Conservation (phyloP, 257 asterid species). For the Phtheirospermum japonicum region DNA sequence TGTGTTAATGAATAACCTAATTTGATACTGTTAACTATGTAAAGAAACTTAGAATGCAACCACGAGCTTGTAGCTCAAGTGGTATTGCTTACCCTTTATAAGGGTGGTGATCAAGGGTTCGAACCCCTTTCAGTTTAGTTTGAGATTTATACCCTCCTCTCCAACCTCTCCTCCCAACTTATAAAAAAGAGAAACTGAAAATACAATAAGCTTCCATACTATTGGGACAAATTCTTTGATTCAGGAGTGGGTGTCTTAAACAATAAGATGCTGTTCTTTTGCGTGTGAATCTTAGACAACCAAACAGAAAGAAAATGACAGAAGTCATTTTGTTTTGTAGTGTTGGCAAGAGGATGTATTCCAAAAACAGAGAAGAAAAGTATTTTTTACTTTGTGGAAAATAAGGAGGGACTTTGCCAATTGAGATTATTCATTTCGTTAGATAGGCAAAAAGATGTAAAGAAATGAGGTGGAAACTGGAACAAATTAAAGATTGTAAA, state of each 20-base stretch:
- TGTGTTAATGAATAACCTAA: no score
- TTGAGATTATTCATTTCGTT: conserved; percentile 1
- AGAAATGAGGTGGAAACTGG: neutral
- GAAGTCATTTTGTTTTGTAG: neutral
- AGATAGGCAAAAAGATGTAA: neutral
- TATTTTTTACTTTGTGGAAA: neutral
- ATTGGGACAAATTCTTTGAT: no score
- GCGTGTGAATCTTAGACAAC: neutral
- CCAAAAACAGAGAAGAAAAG: neutral
- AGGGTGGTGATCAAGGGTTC: no score
- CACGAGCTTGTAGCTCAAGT: no score
- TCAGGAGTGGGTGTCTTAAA: neutral
- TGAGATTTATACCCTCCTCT: no score
- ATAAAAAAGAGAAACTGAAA: no score
- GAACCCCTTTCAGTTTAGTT: no score
- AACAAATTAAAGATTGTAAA: neutral
- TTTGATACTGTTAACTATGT: no score
- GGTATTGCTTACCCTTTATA: no score
- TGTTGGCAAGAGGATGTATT: neutral
- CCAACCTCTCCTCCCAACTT: no score
- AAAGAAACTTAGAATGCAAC: no score
- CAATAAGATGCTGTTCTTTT: neutral
- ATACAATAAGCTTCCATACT: no score
- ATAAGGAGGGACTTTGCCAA: neutral
- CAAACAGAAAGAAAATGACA: neutral